Evolutionary conservation across 768 basidiomycete genomes (phyloP), one percentile per base, ranked within the genome.

Genomic region (Hygrocybe punicea): DNA sequence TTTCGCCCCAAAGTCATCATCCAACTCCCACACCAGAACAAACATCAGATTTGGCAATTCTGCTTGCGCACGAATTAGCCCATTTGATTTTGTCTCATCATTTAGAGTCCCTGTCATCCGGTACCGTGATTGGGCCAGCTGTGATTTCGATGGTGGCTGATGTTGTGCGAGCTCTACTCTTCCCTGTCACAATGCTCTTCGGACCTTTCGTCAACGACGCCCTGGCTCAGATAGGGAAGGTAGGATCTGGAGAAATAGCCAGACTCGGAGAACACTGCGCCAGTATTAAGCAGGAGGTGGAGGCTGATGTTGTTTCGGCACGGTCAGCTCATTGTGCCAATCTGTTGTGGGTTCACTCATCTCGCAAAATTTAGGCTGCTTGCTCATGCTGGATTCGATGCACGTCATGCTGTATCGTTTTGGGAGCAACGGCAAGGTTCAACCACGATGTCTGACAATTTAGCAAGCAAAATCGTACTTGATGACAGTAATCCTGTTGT

Each of bases 121-220:
- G 81, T 19, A 87, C 87, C 4, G 84, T 98, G 61, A 82, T 96
- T 45, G 78, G 93, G 37, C 94, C 94, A 0, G 87, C 86, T 25
- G 76, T 90, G 13, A 71, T 92, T 44, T 89, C 90, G 1, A 85
- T 98, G 60, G 61, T 82, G 13, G 78, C 89, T 17, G 94, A 98
- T 67, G 64, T 93, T 19, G 65, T 88, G 21, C 80, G 94, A 40
- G 85, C 92, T 2, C 67, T 93, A 33, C 72, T 94, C 13, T 98
- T 94, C 71, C 94, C 94, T 0, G 65, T 94, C 49, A 97, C 92
- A 4, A 93, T 91, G 87, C 65, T 94, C 8, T 85, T 98, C 55
- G 95, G 96, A 0, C 96, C 96, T 1, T 97, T 98, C 68, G 84
- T 98, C 57, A 95, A 96, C 66, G 96, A 99, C 63, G 94, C 92